Base-by-base conservation (phyloP, 345 rosid species). In the Corchorus capsularis region DNA sequence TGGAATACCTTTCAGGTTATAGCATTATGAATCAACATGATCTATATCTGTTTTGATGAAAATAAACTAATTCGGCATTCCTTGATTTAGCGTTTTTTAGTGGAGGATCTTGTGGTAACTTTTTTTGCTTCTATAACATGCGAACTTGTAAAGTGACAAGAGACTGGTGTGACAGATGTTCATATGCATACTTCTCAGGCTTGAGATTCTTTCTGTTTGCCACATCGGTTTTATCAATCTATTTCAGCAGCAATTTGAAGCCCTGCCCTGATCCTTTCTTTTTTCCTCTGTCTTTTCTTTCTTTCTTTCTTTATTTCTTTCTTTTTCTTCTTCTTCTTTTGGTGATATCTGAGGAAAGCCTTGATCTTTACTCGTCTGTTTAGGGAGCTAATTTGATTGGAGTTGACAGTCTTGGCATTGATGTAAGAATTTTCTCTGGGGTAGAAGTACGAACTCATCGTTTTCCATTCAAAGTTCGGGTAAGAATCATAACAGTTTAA, bases 371-470 rank as follows among this genome's bases (percentile, higher is more conserved):
- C 49, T 66, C n/a, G 11, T 12, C 53, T 71, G 3, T 71, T 61
- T 53, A 95, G 99, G 85, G 84, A 77, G 98, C 93, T 16, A 85
- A 87, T 73, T 75, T 93, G 87, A 87, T 93, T 65, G 96, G 92
- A 72, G 88, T 95, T 60, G 98, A 95, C 85, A 93, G 97, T 79
- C 92, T 95, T 15, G 99, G 99, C 62, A 78, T 95, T 83, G 98
- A 95, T 83, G 99, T 95, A 8, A 86, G 98, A 79, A 82, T 90
- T 76, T 87, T 75, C 79, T 83, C 83, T 41, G 96, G 98, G 11
- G 77, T 75, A 61, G 91, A 93, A 91, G 91, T 89, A 79, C 83
- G 77, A 81, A 93, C 99, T 69, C 94, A 92, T 85, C 92, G 99
- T 57, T 95, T 95, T 81, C 97, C 98, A 71, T 95, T 95, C 86